These are phyloP conservation scores for Trichoderma semiorbis DNA, from an alignment of 2,329 filamentous ascomycete species.

Conservation along the genomic window DNA sequence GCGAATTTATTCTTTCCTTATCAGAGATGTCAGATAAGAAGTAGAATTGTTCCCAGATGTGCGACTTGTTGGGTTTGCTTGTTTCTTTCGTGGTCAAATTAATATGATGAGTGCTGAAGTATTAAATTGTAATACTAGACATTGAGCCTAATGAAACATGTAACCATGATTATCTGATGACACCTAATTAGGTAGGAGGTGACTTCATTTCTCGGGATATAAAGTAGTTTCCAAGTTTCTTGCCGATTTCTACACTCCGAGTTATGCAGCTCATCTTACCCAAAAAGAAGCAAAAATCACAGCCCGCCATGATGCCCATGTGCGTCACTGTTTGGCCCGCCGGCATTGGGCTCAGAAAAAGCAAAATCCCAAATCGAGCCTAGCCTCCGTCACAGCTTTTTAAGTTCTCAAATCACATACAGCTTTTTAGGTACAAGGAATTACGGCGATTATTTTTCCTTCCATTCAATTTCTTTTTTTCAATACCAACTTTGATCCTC, in stretches of 20 bases:
- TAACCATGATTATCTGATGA: neutral
- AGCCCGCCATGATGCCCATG: constrained; percentile 31
- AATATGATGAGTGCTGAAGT: neutral
- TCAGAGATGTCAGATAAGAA: neutral
- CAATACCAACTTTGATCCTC: neutral
- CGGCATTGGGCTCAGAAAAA: neutral
- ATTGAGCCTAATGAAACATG: neutral
- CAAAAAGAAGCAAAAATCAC: neutral
- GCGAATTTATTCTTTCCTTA: neutral
- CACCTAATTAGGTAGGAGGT: neutral
- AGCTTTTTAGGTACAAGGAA: neutral
- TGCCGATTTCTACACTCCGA: neutral
- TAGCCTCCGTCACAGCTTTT: neutral
- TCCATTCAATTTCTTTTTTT: too few species aligned
- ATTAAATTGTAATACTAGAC: neutral
- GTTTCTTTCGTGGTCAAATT: neutral
- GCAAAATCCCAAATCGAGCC: neutral
- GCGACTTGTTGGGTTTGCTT: neutral
- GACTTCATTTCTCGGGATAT: neutral
- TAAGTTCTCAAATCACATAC: neutral
- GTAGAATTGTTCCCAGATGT: neutral
- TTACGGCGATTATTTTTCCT: neutral
- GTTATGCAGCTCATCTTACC: neutral
- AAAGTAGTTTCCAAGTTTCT: neutral
- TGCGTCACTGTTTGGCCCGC: constrained; percentile 28